Evolutionary conservation across 2,329 filamentous ascomycete species (phyloP).

Genomic region (Fusarium temperatum): DNA sequence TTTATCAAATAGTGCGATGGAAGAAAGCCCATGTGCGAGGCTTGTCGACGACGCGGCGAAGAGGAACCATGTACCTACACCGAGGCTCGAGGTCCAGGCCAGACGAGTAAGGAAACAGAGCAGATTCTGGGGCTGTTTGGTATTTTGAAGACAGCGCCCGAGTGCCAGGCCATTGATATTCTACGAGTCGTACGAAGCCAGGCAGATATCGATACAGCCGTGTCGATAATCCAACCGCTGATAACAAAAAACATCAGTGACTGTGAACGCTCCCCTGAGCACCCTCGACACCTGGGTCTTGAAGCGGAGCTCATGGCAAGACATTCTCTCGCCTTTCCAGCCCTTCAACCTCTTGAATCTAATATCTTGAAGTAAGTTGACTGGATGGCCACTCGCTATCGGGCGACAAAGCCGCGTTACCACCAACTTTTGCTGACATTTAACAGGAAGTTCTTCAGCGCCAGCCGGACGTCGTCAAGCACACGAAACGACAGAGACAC

Average conservation of each 20-base stretch:
- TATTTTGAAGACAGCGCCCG: constrained; percentile 1
- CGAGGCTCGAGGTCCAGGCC: neutral
- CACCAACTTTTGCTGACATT: neutral
- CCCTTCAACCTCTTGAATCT: constrained; percentile 5
- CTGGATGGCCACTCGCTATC: neutral
- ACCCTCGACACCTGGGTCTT: neutral
- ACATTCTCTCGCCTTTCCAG: constrained; percentile 17
- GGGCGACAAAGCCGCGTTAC: neutral
- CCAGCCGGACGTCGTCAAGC: neutral
- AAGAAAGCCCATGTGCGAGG: constrained; percentile 2
- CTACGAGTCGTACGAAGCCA: constrained; percentile 13
- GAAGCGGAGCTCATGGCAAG: constrained; percentile 28
- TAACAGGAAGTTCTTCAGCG: neutral
- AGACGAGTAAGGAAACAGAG: constrained; percentile 11
- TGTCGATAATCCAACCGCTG: constrained; percentile 8
- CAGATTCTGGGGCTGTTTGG: constrained; percentile 16
- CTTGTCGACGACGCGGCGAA: constrained; percentile 15
- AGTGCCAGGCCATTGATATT: constrained; percentile 19
- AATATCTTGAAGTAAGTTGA: constrained; percentile 9
- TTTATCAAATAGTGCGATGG: constrained; percentile 1
- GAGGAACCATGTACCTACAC: constrained; percentile 1
- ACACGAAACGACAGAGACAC: neutral
- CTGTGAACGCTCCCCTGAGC: neutral
- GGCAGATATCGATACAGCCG: neutral
- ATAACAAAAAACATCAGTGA: neutral